phyloP scores from a whole-genome alignment of 2,329 filamentous ascomycete species.

The Fusarium guadeloupense region DNA sequence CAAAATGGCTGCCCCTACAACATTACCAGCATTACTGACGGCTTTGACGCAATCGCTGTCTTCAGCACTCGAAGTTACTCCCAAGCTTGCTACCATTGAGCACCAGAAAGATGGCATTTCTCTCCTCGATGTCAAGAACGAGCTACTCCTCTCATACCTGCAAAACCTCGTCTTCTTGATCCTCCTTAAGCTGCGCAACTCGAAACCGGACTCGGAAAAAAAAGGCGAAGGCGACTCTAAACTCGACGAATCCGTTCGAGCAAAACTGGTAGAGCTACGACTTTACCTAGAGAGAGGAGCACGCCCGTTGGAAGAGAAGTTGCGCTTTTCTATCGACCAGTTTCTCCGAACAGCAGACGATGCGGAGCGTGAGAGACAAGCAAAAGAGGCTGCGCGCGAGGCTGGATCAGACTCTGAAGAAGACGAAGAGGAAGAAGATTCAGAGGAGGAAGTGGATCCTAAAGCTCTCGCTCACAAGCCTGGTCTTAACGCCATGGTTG shows the following conservation, averaged over 20 bases:
- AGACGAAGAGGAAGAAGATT: conserved; percentile 48
- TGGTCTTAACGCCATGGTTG: conserved; percentile 45
- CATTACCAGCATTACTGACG: conserved; percentile 60
- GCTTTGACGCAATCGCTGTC: conserved; percentile 67
- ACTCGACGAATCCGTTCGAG: conserved; percentile 73
- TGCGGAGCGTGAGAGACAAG: conserved; percentile 60
- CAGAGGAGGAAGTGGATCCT: conserved; percentile 50
- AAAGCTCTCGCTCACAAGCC: conserved; percentile 40
- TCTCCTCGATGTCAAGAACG: conserved; percentile 94
- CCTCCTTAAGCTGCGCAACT: conserved; percentile 78
- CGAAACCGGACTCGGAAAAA: conserved; percentile 42
- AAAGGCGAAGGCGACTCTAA: conserved; percentile 53
- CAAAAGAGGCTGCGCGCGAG: conserved; percentile 45
- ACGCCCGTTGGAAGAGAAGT: conserved; percentile 84
- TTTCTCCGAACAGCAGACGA: conserved; percentile 89
- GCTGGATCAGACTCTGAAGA: conserved; percentile 41
- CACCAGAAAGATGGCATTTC: conserved; percentile 90
- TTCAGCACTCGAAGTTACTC: conserved; percentile 73
- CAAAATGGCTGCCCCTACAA: conserved; percentile 60
- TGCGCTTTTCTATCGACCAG: conserved; percentile 97
- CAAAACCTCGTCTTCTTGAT: conserved; percentile 93
- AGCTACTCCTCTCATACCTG: conserved; percentile 94
- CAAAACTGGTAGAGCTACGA: conserved; percentile 90
- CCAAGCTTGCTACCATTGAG: conserved; percentile 69
- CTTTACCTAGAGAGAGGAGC: conserved; percentile 94